Base-by-base conservation (phyloP, 495 filamentous ascomycete species). In the Aspergillus nanangensis region DNA sequence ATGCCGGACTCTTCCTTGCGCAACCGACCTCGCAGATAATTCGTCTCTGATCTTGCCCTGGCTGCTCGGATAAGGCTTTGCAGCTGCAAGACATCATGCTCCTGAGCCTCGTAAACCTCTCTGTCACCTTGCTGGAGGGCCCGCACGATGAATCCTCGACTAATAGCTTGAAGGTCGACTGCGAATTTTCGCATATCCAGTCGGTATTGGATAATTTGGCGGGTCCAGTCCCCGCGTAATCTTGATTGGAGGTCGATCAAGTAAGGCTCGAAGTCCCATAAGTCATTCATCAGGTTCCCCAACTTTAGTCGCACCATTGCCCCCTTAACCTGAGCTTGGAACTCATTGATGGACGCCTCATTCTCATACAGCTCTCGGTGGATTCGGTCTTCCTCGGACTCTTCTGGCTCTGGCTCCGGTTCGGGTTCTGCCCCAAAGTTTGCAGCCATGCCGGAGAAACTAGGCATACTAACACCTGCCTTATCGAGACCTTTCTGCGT, bases 401-500 rank as follows among this genome's bases (percentile, higher is more conserved):
- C 91, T 21, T 83, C 78, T 0, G 88, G 88, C 56, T 89, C 84
- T 1, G 73, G 78, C 48, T 75, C 74, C 0, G 78, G 79, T 32
- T 84, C 74, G 0, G 78, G 79, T 33, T 90, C 87, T n/a, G 90
- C 86, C 17, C 88, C 90, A 67, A 99, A 96, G 56, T 88, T 88
- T 45, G 89, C 93, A 23, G 90, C 86, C 86, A 99, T 96, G 41
- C 91, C 92, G 45, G 88, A 84, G 69, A 99, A 99, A 66, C 88
- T 95, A 34, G 94, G 94, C 89, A 99, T 95, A 55, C 81, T 95
- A 35, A 92, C 79, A 15, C 94, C 94, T 18, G 94, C 79, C 63
- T 89, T 94, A 65, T 99, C 94, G 19, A 99, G 80, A 14, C 91
- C 94, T 62, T 95, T 96, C 57, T 97, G 94, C 66, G 84, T 95